Conservation (phyloP, 148 eudicot species). For the Chenopodium berlandieri region DNA sequence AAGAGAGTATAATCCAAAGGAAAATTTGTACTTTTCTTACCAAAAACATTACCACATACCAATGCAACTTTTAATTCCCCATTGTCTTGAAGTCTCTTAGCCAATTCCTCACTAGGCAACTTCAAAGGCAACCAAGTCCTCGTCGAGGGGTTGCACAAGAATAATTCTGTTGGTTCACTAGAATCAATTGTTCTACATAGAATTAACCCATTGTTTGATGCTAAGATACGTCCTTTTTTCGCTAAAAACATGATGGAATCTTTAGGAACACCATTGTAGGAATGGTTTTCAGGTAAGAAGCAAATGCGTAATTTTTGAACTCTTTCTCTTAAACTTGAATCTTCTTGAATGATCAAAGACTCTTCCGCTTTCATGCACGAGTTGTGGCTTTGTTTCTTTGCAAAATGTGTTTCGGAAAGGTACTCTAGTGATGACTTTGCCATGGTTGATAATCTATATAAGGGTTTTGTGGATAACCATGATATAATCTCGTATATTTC, state of each 20-base stretch:
- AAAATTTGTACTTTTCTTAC: neutral
- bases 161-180: neutral
- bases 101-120: neutral
- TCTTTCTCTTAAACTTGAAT: neutral
- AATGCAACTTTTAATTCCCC: neutral
- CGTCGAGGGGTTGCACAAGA: conserved; percentile 17
- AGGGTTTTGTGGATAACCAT: conserved; percentile 6
- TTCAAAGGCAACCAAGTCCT: neutral
- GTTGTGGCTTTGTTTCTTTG: conserved; percentile 18
- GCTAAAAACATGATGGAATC: neutral
- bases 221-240: conserved; percentile 6
- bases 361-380: neutral
- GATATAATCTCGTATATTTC: conserved; percentile 18
- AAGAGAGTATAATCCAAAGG: conserved; percentile 18
- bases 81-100: too few species aligned
- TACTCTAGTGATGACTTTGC: neutral
- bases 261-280: neutral
- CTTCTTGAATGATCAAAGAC: conserved; percentile 3
- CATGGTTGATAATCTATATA: neutral
- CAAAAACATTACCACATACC: neutral
- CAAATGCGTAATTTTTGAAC: neutral
- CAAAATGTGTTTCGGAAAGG: neutral
- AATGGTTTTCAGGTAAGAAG: neutral
- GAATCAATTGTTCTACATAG: neutral
- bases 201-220: conserved; percentile 15